These are phyloP conservation scores for Thelephora terrestris DNA, from an alignment of 1,284 basidiomycete genomes.

Conservation along the genomic window DNA sequence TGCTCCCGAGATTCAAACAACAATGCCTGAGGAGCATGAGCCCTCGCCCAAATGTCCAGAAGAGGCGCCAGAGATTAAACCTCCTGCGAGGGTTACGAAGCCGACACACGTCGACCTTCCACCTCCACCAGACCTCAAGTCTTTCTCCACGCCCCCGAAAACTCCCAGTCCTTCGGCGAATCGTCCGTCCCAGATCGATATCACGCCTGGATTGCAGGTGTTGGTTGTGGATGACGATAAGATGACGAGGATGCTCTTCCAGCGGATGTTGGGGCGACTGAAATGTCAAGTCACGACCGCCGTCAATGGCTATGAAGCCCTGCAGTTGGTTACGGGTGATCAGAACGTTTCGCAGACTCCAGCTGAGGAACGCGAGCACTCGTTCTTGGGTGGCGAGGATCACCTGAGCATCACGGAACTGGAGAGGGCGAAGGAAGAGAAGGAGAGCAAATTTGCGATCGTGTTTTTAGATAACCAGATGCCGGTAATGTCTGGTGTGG, in stretches of 20 bases:
- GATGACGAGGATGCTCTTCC: constrained; percentile 77
- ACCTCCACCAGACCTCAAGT: constrained; percentile 1
- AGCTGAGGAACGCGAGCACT: not conserved
- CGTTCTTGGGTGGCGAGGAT: constrained; percentile 18
- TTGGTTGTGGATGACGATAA: constrained; percentile 74
- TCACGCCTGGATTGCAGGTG: constrained; percentile 40
- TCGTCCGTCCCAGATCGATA: not conserved
- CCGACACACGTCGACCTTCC: constrained; percentile 16
- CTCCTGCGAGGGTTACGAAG: constrained; percentile 4
- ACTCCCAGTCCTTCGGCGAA: no score
- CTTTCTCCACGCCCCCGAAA: no score
- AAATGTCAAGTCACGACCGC: constrained; percentile 73
- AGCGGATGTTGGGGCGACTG: constrained; percentile 65
- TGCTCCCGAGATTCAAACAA: no score
- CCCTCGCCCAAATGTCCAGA: no score
- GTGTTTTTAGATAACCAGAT: constrained; percentile 85
- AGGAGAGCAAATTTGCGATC: constrained; percentile 44
- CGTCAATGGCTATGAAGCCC: constrained; percentile 79
- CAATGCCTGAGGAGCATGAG: no score
- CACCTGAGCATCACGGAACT: constrained; percentile 18
- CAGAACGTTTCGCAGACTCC: not conserved
- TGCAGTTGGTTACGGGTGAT: constrained; percentile 57
- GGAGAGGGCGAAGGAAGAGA: constrained; percentile 4
- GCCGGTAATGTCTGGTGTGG: constrained; percentile 75
- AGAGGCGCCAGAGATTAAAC: not conserved